Conservation (phyloP, 495 filamentous ascomycete genomes). For the Durotheca rogersii region DNA sequence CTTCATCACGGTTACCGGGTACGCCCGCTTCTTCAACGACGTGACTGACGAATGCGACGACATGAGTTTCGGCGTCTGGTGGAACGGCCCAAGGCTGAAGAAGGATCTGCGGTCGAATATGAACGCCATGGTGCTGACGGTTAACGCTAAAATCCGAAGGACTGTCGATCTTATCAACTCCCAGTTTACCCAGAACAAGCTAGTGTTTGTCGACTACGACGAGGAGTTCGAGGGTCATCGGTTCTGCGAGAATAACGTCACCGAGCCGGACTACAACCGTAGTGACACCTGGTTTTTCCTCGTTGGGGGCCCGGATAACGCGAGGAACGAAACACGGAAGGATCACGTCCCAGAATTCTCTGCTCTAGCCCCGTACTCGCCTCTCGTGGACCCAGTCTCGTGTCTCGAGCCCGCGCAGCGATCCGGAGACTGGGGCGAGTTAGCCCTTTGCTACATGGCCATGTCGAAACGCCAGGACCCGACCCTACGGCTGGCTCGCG, state of each 20-base stretch:
- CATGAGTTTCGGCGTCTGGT: conserved; percentile 42
- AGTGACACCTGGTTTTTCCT: conserved; percentile 52
- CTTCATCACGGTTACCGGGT: conserved; percentile 47
- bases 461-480: conserved; percentile 38
- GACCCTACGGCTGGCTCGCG: conserved; percentile 26
- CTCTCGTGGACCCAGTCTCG: conserved; percentile 34
- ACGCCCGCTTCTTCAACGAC: conserved; percentile 52
- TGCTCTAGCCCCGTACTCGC: conserved; percentile 24
- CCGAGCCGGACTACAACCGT: conserved; percentile 43
- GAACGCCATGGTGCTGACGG: conserved; percentile 42
- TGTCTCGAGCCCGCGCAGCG: conserved; percentile 32
- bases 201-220: conserved; percentile 49
- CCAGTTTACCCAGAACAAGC: conserved; percentile 31
- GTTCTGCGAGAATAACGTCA: conserved; percentile 48
- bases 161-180: conserved; percentile 35
- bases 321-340: conserved; percentile 10
- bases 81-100: conserved; percentile 38
- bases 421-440: conserved; percentile 42
- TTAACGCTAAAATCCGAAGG: conserved; percentile 39
- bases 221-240: conserved; percentile 45
- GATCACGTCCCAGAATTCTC: conserved; percentile 4
- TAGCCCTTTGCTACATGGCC: conserved; percentile 45
- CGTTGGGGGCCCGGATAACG: conserved; percentile 43
- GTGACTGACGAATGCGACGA: conserved; percentile 46
- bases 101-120: conserved; percentile 36